Percentiles rank a stretch among this genome's conserved stretches.
These are phyloP conservation scores for Myriangium duriaei DNA, from an alignment of 2,329 filamentous ascomycete species.

Conservation along the genomic window DNA sequence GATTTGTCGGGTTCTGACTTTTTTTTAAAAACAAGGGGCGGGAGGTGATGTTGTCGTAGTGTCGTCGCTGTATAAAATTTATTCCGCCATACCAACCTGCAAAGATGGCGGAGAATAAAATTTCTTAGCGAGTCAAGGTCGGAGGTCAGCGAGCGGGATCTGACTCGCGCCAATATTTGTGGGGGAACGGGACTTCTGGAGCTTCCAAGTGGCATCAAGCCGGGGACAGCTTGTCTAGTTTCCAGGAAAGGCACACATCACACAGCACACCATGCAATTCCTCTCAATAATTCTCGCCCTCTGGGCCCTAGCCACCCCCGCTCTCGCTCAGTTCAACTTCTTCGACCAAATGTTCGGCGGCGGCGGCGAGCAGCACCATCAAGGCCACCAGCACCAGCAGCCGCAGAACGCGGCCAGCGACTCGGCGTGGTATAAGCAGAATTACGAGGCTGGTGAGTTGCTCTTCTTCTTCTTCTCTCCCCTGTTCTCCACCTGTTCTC, in stretches of 20 bases:
- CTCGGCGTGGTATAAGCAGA: constrained; percentile 62
- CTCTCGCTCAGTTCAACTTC: constrained; percentile 80
- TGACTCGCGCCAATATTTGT: not conserved
- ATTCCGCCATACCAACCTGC: too few species aligned
- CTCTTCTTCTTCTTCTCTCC: not conserved
- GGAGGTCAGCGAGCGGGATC: not conserved
- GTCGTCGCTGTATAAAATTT: not conserved
- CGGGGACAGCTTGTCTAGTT: not conserved
- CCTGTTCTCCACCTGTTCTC: too few species aligned
- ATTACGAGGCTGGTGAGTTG: constrained; percentile 51
- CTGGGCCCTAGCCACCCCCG: constrained; percentile 46
- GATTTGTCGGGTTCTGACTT: too few species aligned
- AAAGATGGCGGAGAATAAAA: not conserved
- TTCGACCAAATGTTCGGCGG: constrained; percentile 93
- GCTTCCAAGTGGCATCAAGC: too few species aligned
- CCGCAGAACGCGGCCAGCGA: constrained; percentile 77
- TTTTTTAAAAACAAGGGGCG: too few species aligned
- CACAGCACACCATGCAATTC: constrained; percentile 3
- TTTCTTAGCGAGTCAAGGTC: not conserved
- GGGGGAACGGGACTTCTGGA: not conserved
- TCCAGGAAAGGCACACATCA: not conserved
- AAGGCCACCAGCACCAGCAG: constrained; percentile 44
- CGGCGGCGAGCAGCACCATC: constrained; percentile 35
- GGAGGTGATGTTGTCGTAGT: constrained; percentile 6
- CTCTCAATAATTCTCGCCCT: constrained; percentile 27